Percentiles rank a stretch among this genome's conserved stretches.
phyloP scores from a whole-genome alignment of 73 alveolate genomes.

The Tetrahymena elliotti region DNA sequence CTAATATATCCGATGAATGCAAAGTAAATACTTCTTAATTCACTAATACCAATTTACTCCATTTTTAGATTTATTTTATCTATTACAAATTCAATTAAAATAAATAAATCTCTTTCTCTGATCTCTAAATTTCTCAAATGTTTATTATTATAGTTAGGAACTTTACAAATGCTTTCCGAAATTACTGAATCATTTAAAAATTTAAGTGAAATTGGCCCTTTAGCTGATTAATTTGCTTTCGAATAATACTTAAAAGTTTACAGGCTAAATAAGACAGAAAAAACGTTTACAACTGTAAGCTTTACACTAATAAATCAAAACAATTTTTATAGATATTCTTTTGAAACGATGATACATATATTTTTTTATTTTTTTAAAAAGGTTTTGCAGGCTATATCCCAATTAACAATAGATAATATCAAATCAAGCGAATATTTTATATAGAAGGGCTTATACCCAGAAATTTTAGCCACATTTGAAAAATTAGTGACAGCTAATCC shows the following conservation, averaged over 20 bases:
- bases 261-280: neutral
- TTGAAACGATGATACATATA: too few species aligned
- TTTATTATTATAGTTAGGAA: neutral
- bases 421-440: neutral
- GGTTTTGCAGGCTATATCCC: neutral
- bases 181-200: neutral
- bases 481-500: neutral
- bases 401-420: neutral
- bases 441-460: neutral
- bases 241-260: neutral
- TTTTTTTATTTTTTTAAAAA: neutral
- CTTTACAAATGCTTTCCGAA: neutral
- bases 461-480: neutral
- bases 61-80: too few species aligned
- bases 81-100: too few species aligned
- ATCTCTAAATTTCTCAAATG: neutral
- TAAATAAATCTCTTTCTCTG: neutral
- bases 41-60: too few species aligned
- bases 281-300: neutral
- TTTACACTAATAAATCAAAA: neutral
- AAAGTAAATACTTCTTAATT: neutral
- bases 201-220: neutral
- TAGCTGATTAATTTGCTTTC: neutral
- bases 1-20: neutral
- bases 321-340: too few species aligned